Percentiles rank a stretch among this genome's conserved stretches.
These are phyloP conservation scores for Serendipita sp. DNA, from an alignment of 768 basidiomycete genomes.

Conservation along the genomic window DNA sequence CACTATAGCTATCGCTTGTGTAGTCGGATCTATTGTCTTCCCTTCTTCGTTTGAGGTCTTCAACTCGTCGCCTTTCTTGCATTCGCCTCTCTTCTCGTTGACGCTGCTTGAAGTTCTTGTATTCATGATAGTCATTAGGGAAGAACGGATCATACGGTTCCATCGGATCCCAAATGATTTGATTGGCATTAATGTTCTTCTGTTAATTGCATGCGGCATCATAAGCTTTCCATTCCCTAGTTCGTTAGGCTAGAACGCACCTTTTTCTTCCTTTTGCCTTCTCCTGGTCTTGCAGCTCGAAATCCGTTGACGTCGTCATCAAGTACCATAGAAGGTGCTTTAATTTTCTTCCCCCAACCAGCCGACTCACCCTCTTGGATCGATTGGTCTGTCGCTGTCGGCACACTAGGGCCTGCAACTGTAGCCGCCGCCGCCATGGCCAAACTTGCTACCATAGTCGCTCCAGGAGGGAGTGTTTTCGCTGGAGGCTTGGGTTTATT, in stretches of 20 bases:
- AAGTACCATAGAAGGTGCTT: constrained; percentile 78
- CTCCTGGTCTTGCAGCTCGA: constrained; percentile 28
- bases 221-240: background rate
- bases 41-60: constrained; percentile 43
- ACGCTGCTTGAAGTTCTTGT: constrained; percentile 62
- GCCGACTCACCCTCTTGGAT: constrained; percentile 29
- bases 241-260: constrained; percentile 20
- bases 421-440: constrained; percentile 38
- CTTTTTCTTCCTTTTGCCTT: constrained; percentile 45
- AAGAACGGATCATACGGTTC: constrained; percentile 68
- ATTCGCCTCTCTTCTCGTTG: constrained; percentile 62
- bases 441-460: constrained; percentile 17
- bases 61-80: constrained; percentile 27
- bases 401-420: constrained; percentile 30
- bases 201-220: constrained; percentile 14
- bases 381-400: constrained; percentile 19
- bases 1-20: constrained; percentile 36
- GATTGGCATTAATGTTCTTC: constrained; percentile 32
- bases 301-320: constrained; percentile 83
- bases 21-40: constrained; percentile 28
- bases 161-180: constrained; percentile 55
- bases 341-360: constrained; percentile 78
- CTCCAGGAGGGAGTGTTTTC: constrained; percentile 33
- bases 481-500: constrained; percentile 33
- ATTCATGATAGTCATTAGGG: constrained; percentile 82